Base-by-base conservation (phyloP, 148 eudicot genomes). In the Linanthus parryae region DNA sequence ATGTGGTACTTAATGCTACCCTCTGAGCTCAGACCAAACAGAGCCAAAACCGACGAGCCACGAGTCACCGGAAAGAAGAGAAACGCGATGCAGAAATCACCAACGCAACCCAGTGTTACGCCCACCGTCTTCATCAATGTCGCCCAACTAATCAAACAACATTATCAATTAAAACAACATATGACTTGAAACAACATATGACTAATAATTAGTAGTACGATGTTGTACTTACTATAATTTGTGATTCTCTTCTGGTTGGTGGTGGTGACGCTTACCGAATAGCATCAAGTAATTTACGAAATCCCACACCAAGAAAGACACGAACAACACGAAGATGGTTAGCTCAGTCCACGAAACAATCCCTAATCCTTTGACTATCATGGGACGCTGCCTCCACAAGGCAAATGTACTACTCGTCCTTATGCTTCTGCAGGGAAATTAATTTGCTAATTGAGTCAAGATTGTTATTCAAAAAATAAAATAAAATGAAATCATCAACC, bases 1-100 rank as follows among this genome's bases (percentile, higher is more conserved):
- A 48, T 48, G 53, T 48, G 53, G 53, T 48, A 48, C 21, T 48
- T 48, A 14, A 48, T 48, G 53, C 53, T 48, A 48, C 53, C 12
- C 53, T 48, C 53, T 15, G 53, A 48, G 30, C 36, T 48, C 36
- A 48, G 53, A 22, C 53, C 37, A 48, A 48, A 48, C 2, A 48
- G 2, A 26, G 53, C 36, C 22, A 48, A 48, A 27, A 48, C 17
- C 30, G 53, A 48, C 8, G 53, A 48, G 36, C 36, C 11, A 16
- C 53, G 27, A 27, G 53, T 48, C 26, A 48, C 53, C 2, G 53
- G 53, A 11, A 48, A 48, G 36, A 48, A 48, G 3, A 48, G 18
- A 48, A 48, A 48, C 30, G 37, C 34, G 16, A 48, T 21, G 22
- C 53, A 48, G 27, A 48, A 27, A 37, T 48, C 30, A 9, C 53